These are phyloP conservation scores for Fagopyrum homotropicum DNA, from an alignment of 148 eudicot genomes.

Conservation along the genomic window DNA sequence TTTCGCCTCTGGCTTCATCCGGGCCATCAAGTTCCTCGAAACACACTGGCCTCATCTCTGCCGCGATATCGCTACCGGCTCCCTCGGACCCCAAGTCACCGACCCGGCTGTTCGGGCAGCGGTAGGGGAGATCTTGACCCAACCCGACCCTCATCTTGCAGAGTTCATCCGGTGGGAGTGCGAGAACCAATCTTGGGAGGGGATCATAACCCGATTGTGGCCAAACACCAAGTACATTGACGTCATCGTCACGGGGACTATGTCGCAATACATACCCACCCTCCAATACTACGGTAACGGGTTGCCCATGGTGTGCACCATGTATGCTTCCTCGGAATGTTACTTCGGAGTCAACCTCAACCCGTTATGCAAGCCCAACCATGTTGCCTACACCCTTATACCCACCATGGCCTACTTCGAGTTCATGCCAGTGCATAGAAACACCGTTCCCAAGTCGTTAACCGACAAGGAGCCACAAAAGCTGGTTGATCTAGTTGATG, in stretches of 20 bases:
- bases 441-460: slow-evolving; percentile 45
- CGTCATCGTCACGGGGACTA: slow-evolving; percentile 77
- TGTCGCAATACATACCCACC: slow-evolving; percentile 79
- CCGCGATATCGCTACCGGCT: slow-evolving; percentile 47
- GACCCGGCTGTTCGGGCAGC: slow-evolving; percentile 47
- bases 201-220: slow-evolving; percentile 67
- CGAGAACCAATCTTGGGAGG: slow-evolving; percentile 44
- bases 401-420: slow-evolving; percentile 77
- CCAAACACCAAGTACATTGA: slow-evolving; percentile 78
- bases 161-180: slow-evolving; percentile 54
- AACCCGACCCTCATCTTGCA: slow-evolving; percentile 58
- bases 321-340: slow-evolving; percentile 81
- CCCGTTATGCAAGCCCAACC: slow-evolving; percentile 67
- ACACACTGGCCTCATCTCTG: slow-evolving; percentile 49
- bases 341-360: slow-evolving; percentile 75
- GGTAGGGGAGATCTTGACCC: slow-evolving; percentile 28
- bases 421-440: slow-evolving; percentile 58
- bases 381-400: slow-evolving; percentile 63
- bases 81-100: slow-evolving; percentile 37
- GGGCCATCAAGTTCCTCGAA: slow-evolving; percentile 65
- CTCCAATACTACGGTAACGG: slow-evolving; percentile 68
- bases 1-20: slow-evolving; percentile 83
- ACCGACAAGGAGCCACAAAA: slow-evolving; percentile 62
- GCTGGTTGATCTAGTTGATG: slow-evolving; percentile 57
- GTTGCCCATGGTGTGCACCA: slow-evolving; percentile 67